Evolutionary conservation across 2,329 filamentous ascomycete species (phyloP), one percentile per base, ranked within the genome.

Genomic region (Colletotrichum sp.): DNA sequence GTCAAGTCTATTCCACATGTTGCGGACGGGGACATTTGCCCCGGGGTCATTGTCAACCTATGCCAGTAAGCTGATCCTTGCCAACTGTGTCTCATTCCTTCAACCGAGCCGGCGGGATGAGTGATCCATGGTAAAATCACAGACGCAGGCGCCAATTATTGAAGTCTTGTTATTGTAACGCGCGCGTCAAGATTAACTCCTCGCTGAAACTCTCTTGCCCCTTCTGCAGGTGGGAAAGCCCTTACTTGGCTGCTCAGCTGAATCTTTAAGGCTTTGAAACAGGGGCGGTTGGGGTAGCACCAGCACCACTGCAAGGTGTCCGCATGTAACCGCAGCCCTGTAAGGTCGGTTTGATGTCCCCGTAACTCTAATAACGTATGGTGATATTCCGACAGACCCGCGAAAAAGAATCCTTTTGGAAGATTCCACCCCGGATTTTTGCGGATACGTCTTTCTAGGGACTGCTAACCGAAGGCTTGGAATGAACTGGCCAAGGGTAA

Each of bases 1-100:
- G 5, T 0, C 43, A 52, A 52, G 10, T 22, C 6, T 0, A 52
- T 22, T 22, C 5, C n/a, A 22, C 3, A 2, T 1, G 6, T 3
- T 52, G 3, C 3, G n/a, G 2, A 52, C 10, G 6, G 43, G 12
- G 43, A 52, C 43, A 52, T 52, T 52, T 13, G 10, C n/a, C n/a
- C 43, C 6, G n/a, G n/a, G n/a, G 1, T 22, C 13, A 52, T 22
- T 0, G 10, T 22, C 10, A 52, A 22, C 10, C 43, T 22, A 8
- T 13, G 43, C n/a, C 43, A n/a, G 43, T 52, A 52, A 8, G 43
- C 5, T 7, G 0, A 3, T 52, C 43, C 43, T 22, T 52, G 43
- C 43, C 43, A 52, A 10, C n/a, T 0, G n/a, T 22, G 43, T 52
- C 43, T 22, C 43, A 22, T 22, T 52, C 43, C 43, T 13, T 52